Evolutionary conservation across 768 basidiomycete species (phyloP).

Genomic region (Xerocomus brunneocitrinus): DNA sequence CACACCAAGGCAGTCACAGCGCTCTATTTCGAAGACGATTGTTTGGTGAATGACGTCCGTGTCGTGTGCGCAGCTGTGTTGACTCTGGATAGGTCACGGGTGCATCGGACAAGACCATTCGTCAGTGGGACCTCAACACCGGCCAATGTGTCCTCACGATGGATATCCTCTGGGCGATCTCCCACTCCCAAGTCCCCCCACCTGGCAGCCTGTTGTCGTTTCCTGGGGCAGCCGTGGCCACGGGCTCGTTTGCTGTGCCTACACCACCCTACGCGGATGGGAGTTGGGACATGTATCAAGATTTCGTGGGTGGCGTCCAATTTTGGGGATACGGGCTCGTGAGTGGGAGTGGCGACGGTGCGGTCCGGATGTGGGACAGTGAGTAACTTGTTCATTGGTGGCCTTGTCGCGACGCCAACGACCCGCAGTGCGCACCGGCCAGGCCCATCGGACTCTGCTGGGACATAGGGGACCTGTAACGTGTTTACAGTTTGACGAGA

Average conservation of each 20-base stretch:
- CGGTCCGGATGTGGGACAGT: constrained; percentile 99
- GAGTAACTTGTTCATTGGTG: constrained; percentile 29
- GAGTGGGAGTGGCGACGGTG: constrained; percentile 95
- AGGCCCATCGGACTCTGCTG: constrained; percentile 86
- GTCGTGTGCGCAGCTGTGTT: constrained; percentile 9
- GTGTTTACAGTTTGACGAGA: constrained; percentile 93
- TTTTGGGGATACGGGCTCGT: constrained; percentile 99
- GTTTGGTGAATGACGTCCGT: constrained; percentile 55
- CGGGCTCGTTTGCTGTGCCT: constrained; percentile 71
- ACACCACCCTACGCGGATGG: constrained; percentile 88
- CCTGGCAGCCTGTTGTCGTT: constrained; percentile 43
- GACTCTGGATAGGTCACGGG: constrained; percentile 76
- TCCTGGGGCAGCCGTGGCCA: constrained; percentile 49
- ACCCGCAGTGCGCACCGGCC: constrained; percentile 89
- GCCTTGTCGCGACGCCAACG: not conserved
- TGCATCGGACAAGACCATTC: constrained; percentile 95
- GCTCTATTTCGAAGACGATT: constrained; percentile 93
- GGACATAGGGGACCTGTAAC: constrained; percentile 94
- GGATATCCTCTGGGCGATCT: constrained; percentile 99
- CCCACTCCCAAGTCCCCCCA: constrained; percentile 63
- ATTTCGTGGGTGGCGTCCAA: constrained; percentile 96
- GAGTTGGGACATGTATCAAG: constrained; percentile 91
- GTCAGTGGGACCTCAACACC: constrained; percentile 96
- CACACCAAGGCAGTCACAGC: constrained; percentile 92
- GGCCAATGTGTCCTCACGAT: constrained; percentile 99